A percentile compares a stretch with the other conserved stretches of the same genome.
phyloP scores from a whole-genome alignment of 1,139 yeast genomes.

The Hansenula anomala region DNA sequence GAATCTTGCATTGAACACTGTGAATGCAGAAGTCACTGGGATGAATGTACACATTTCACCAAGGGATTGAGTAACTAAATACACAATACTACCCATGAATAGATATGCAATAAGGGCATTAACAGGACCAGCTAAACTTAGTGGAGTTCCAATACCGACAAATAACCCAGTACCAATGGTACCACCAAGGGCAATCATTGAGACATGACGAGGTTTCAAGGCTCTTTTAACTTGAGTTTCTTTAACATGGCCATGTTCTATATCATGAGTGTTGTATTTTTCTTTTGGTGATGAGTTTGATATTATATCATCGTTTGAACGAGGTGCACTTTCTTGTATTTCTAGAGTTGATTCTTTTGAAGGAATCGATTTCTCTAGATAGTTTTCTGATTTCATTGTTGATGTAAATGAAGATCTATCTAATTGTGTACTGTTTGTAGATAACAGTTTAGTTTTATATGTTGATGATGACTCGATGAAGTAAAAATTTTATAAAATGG shows the following conservation, averaged over 20 bases:
- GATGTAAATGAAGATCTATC: no score
- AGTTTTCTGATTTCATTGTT: not conserved
- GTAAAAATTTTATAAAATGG: no score
- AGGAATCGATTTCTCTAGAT: slow-evolving; percentile 1
- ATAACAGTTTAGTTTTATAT: no score
- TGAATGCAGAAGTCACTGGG: slow-evolving; percentile 65
- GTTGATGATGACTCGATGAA: no score
- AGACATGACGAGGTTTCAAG: slow-evolving; percentile 53
- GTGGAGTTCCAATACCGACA: slow-evolving; percentile 51
- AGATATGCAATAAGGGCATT: slow-evolving; percentile 59
- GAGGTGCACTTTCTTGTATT: no score
- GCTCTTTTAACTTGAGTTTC: slow-evolving; percentile 39
- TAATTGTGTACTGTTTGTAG: no score
- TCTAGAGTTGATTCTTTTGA: not conserved
- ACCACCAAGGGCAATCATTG: slow-evolving; percentile 66
- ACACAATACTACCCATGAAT: slow-evolving; percentile 64
- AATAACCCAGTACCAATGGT: slow-evolving; percentile 67
- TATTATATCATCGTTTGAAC: no score
- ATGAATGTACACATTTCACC: slow-evolving; percentile 77
- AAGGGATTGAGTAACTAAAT: slow-evolving; percentile 60
- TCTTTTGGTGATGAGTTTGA: slow-evolving; percentile 5
- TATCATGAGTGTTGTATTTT: slow-evolving; percentile 7
- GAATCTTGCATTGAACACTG: slow-evolving; percentile 55
- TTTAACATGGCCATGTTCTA: slow-evolving; percentile 22
- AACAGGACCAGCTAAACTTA: slow-evolving; percentile 66